Evolutionary conservation across 208 protist species (phyloP).

Genomic region (Trypanosoma melophagium): DNA sequence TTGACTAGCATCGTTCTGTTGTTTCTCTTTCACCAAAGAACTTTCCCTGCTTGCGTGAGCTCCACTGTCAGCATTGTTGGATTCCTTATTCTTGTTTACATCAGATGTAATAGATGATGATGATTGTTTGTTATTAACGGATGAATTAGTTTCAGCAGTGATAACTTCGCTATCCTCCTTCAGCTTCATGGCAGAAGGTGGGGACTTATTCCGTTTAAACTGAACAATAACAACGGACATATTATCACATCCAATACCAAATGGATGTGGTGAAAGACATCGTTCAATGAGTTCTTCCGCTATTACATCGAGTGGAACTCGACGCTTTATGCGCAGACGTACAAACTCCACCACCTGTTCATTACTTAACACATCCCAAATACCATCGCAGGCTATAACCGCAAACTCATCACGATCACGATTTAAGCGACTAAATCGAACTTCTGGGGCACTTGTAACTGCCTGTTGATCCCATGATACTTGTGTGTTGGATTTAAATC

Average conservation of each 20-base stretch:
- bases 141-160: too few relatives aligned
- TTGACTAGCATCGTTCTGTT: too few relatives aligned
- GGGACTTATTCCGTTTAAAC: conserved; percentile 57
- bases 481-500: conserved; percentile 88
- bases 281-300: conserved; percentile 75
- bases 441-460: conserved; percentile 85
- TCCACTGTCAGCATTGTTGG: too few relatives aligned
- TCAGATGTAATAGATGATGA: too few relatives aligned
- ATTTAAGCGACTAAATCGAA: conserved; percentile 63
- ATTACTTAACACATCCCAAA: conserved; percentile 91
- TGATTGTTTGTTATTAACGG: too few relatives aligned
- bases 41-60: too few relatives aligned
- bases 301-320: conserved; percentile 54
- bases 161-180: conserved; percentile 1
- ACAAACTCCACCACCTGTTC: conserved; percentile 88
- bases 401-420: conserved; percentile 85
- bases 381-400: conserved; percentile 92
- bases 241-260: conserved; percentile 90
- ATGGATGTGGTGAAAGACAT: conserved; percentile 80
- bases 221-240: conserved; percentile 91
- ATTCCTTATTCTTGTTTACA: too few relatives aligned
- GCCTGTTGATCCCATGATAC: conserved; percentile 89
- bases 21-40: too few relatives aligned
- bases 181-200: background rate
- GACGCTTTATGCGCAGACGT: conserved; percentile 55